Evolutionary conservation across 805 yeast species (phyloP).

Genomic region (Ogataea populi-albae): DNA sequence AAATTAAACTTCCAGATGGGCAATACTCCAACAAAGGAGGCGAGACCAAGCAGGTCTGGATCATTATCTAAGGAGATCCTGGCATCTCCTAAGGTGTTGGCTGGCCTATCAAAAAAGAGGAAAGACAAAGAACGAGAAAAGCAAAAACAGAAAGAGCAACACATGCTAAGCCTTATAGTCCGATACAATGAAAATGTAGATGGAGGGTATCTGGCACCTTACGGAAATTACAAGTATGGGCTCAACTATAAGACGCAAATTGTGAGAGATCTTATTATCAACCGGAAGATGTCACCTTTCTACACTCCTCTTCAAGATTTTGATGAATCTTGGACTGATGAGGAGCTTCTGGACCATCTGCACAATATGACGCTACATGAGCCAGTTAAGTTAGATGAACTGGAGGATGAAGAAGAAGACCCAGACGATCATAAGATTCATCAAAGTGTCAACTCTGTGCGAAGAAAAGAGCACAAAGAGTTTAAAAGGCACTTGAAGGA

Average conservation of each 20-base stretch:
- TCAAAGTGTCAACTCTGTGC: conserved; percentile 43
- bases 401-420: conserved; percentile 56
- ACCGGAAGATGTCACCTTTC: conserved; percentile 81
- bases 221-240: conserved; percentile 78
- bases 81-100: conserved; percentile 16
- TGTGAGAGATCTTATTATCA: conserved; percentile 68
- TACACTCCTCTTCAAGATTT: conserved; percentile 85
- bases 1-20: conserved; percentile 17
- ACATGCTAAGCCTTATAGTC: conserved; percentile 56
- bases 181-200: conserved; percentile 72
- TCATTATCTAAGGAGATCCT: conserved; percentile 20
- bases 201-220: conserved; percentile 92
- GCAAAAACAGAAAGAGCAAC: conserved; percentile 50
- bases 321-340: conserved; percentile 67
- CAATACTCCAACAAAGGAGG: conserved; percentile 27
- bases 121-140: conserved; percentile 51
- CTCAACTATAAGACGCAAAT: conserved; percentile 69
- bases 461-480: conserved; percentile 49
- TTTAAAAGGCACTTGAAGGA: conserved; percentile 39
- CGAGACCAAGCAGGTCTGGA: conserved; percentile 15
- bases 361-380: conserved; percentile 57
- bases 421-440: conserved; percentile 58
- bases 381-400: conserved; percentile 42
- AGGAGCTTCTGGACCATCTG: conserved; percentile 55
- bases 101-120: conserved; percentile 28